phyloP scores from a whole-genome alignment of 371 early-diverging fungal species.

The Apophysomyces variabilis region DNA sequence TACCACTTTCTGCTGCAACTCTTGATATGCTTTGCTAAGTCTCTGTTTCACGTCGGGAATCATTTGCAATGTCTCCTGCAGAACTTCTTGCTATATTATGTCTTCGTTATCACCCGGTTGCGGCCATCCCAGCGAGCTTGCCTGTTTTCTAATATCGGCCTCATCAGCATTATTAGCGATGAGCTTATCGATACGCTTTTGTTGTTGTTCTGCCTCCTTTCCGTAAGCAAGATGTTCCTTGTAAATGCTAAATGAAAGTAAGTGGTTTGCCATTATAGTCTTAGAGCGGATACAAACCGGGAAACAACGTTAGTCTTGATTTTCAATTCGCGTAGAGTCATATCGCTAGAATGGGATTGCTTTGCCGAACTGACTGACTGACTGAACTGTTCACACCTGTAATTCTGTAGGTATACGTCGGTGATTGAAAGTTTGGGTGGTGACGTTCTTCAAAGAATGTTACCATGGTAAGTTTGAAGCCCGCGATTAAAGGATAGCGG shows the following conservation, averaged over 20 bases:
- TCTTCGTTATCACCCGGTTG: neutral
- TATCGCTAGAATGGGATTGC: slow-evolving; percentile 10
- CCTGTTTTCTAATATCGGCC: slow-evolving; percentile 76
- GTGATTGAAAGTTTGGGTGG: no score
- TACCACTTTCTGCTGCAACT: slow-evolving; percentile 55
- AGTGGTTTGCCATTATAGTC: neutral
- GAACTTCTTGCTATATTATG: slow-evolving; percentile 66
- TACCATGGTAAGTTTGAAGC: no score
- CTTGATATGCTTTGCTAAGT: slow-evolving; percentile 61
- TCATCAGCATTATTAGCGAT: slow-evolving; percentile 63
- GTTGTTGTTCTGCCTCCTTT: slow-evolving; percentile 66
- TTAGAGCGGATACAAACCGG: slow-evolving; percentile 42
- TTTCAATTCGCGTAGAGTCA: slow-evolving; percentile 64
- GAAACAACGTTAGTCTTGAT: slow-evolving; percentile 75
- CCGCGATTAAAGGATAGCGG: no score
- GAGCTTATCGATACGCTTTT: slow-evolving; percentile 69
- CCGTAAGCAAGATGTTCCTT: slow-evolving; percentile 71
- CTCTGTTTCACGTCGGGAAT: slow-evolving; percentile 74
- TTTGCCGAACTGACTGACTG: no score
- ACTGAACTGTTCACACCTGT: no score
- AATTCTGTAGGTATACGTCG: no score
- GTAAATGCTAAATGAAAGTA: slow-evolving; percentile 43
- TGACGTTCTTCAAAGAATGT: no score
- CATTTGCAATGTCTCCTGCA: slow-evolving; percentile 77
- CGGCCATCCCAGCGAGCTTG: slow-evolving; percentile 17